phyloP scores from a whole-genome alignment of 2,329 filamentous ascomycete species.

The Colletotrichum spaethianum region DNA sequence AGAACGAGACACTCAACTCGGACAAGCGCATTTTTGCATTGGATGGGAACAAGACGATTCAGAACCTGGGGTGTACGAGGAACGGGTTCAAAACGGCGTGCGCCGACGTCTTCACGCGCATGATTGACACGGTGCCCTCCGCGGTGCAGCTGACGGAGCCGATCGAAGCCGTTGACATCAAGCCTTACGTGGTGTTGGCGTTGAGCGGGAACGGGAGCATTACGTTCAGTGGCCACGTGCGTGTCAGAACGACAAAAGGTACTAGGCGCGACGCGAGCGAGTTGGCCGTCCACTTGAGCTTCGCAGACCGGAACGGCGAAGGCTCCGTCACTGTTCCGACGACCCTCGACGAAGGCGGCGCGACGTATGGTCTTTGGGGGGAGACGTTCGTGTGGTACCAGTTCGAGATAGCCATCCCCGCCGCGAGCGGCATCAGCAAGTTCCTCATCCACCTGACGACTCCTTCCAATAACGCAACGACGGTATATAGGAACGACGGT shows the following conservation, averaged over 20 bases:
- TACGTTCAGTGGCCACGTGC: slow-evolving; percentile 47
- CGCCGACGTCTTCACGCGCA: slow-evolving; percentile 48
- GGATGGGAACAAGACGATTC: slow-evolving; percentile 57
- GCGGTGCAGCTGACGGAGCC: slow-evolving; percentile 48
- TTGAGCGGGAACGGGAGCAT: slow-evolving; percentile 47
- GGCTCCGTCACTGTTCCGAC: slow-evolving; percentile 24
- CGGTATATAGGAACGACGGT: slow-evolving; percentile 46
- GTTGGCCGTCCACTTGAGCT: slow-evolving; percentile 37
- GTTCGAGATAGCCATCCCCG: slow-evolving; percentile 46
- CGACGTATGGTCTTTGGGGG: slow-evolving; percentile 44
- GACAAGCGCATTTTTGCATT: slow-evolving; percentile 44
- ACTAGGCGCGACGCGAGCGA: slow-evolving; percentile 39
- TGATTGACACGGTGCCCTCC: slow-evolving; percentile 54
- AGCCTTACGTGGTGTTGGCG: slow-evolving; percentile 48
- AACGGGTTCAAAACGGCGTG: slow-evolving; percentile 54
- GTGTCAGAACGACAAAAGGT: slow-evolving; percentile 43
- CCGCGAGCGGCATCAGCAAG: slow-evolving; percentile 48
- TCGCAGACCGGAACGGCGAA: slow-evolving; percentile 39
- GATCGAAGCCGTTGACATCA: slow-evolving; percentile 50
- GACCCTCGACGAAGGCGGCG: slow-evolving; percentile 43
- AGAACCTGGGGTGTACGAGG: slow-evolving; percentile 52
- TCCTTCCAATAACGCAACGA: slow-evolving; percentile 45
- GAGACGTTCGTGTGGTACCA: slow-evolving; percentile 50
- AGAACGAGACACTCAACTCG: slow-evolving; percentile 44
- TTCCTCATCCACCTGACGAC: slow-evolving; percentile 49